Evolutionary conservation across 371 early-diverging fungal genomes (phyloP), one percentile per base, ranked within the genome.

Genomic region (Cokeromyces recurvatus): DNA sequence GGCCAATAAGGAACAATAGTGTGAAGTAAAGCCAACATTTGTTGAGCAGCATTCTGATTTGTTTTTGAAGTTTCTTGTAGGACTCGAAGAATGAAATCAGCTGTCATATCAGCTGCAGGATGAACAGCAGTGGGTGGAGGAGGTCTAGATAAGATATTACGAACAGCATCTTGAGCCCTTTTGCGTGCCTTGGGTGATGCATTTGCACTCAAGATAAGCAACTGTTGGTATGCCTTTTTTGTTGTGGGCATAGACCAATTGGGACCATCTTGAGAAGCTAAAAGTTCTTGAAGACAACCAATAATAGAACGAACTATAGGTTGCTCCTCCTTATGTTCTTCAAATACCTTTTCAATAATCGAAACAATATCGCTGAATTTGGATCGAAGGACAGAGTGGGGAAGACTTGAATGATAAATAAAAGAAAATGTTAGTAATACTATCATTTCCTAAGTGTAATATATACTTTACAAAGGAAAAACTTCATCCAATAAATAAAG

Each of bases 131-230:
- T 70, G 14, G 92, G 91, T 19, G 89, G 79, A 29, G 94, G 92
- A 19, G 87, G 87, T 35, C 67, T 66, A 3, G 76, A 65, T 29
- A 94, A 64, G 32, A 95, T 74, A 16, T 66, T 63, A 23, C 76
- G 71, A 37, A 89, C 78, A 10, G 88, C 90, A 45, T 94, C 94
- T 52, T 89, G 92, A 19, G 94, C 94, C 45, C 85, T 73, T 69
- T 87, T 87, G 21, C 95, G 81, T 21, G 74, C 70, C 49, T 95
- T 94, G 36, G 95, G 93, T 31, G 94, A 79, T 32, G 78, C 76
- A 57, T 95, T 94, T 7, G 87, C 77, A 27, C 87, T 79, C 43
- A 90, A 74, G 27, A 84, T 62, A 23, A 95, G 71, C 34, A 97
- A 64, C 23, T 81, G 64, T 50, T 87, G 85, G 55, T 83, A 84